Evolutionary conservation across 169 alveolate species (phyloP).

Genomic region (Plasmodium ovale): DNA sequence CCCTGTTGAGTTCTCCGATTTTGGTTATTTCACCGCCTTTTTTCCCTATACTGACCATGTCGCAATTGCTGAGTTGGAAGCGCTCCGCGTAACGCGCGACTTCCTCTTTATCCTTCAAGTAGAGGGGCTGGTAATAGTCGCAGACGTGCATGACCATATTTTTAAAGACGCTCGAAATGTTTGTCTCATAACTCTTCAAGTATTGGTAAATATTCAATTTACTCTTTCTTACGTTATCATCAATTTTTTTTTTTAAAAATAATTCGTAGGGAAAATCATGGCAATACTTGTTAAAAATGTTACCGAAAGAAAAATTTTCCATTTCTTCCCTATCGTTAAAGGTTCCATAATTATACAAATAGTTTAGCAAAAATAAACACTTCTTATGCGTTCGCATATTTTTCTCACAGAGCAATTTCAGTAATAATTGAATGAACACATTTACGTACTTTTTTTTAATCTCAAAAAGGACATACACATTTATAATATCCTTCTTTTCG

Average conservation of each 20-base stretch:
- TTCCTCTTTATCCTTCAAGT: slow-evolving; percentile 10
- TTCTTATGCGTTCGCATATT: slow-evolving; percentile 64
- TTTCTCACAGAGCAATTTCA: slow-evolving; percentile 65
- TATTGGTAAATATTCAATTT: slow-evolving; percentile 46
- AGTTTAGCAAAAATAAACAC: slow-evolving; percentile 53
- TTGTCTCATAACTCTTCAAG: slow-evolving; percentile 28
- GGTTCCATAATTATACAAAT: slow-evolving; percentile 58
- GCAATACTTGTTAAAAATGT: slow-evolving; percentile 53
- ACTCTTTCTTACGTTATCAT: slow-evolving; percentile 67
- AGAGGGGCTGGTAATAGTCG: slow-evolving; percentile 61
- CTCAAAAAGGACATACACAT: slow-evolving; percentile 49
- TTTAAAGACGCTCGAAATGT: slow-evolving; percentile 49
- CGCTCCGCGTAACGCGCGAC: not conserved
- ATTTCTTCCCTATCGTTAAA: slow-evolving; percentile 33
- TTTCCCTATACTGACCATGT: too few relatives aligned
- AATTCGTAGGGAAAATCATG: slow-evolving; percentile 68
- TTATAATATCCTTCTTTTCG: not conserved
- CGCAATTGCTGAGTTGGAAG: not conserved
- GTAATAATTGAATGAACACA: slow-evolving; percentile 40
- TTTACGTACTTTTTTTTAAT: slow-evolving; percentile 47
- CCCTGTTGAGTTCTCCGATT: too few relatives aligned
- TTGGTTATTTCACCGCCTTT: too few relatives aligned
- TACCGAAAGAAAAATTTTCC: slow-evolving; percentile 31
- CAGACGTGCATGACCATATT: slow-evolving; percentile 49
- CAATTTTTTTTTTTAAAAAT: slow-evolving; percentile 60